Conservation (phyloP, 805 yeast species). For the Trichomonascus vanleenenianus region DNA sequence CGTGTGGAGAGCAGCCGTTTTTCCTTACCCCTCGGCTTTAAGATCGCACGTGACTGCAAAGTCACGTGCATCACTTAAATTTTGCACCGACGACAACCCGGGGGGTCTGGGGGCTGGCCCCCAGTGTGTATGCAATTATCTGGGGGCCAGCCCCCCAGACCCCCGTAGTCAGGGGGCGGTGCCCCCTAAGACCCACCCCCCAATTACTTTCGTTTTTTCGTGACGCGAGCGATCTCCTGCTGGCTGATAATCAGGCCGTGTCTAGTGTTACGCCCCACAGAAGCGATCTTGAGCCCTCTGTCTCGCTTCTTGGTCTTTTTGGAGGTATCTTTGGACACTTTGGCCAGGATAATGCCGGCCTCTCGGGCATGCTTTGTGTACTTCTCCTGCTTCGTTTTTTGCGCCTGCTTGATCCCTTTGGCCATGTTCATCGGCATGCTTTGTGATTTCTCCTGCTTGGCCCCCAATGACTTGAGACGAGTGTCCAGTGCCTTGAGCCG, state of each 20-base stretch:
- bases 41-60: too few relatives aligned
- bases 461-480: constrained; percentile 28
- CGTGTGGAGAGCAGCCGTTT: too few relatives aligned
- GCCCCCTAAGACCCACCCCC: too few relatives aligned
- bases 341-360: constrained; percentile 83
- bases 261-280: constrained; percentile 68
- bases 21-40: too few relatives aligned
- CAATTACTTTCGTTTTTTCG: too few relatives aligned
- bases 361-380: constrained; percentile 75
- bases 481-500: constrained; percentile 31
- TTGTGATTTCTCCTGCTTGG: constrained; percentile 40
- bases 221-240: constrained; percentile 45
- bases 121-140: too few relatives aligned
- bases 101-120: too few relatives aligned
- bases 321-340: constrained; percentile 16
- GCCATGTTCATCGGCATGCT: constrained; percentile 86
- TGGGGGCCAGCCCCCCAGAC: too few relatives aligned
- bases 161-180: too few relatives aligned
- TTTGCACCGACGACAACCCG: too few relatives aligned
- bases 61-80: too few relatives aligned
- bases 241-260: constrained; percentile 70
- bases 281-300: constrained; percentile 69
- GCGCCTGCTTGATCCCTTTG: constrained; percentile 67
- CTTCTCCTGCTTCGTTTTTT: constrained; percentile 40
- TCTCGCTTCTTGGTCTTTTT: constrained; percentile 44